A percentile compares a stretch with the other conserved stretches of the same genome.
Evolutionary conservation across 2,329 filamentous ascomycete species (phyloP).

Genomic region (Penicillium occitanis): DNA sequence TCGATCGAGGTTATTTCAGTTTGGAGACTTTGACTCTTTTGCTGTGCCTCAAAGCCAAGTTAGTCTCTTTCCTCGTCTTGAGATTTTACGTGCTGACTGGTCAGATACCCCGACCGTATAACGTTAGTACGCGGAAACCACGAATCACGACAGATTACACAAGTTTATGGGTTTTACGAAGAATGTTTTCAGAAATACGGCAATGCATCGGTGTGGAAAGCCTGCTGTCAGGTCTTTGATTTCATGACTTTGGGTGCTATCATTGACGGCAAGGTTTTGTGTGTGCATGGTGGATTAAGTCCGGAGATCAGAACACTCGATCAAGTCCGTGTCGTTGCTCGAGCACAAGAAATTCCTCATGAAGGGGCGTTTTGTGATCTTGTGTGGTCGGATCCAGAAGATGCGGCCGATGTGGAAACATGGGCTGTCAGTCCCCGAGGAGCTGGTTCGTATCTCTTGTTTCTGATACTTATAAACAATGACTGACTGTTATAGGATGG

Average conservation of each 20-base stretch:
- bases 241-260: conserved; percentile 72
- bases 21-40: conserved; percentile 71
- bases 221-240: conserved; percentile 75
- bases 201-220: conserved; percentile 76
- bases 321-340: conserved; percentile 71
- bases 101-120: conserved; percentile 68
- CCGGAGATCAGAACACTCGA: conserved; percentile 73
- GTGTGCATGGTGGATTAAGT: conserved; percentile 69
- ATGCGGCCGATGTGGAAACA: conserved; percentile 67
- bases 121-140: conserved; percentile 74
- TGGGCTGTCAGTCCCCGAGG: conserved; percentile 69
- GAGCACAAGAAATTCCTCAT: conserved; percentile 74
- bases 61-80: conserved; percentile 29
- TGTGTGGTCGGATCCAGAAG: conserved; percentile 74
- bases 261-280: conserved; percentile 72
- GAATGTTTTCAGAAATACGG: conserved; percentile 76
- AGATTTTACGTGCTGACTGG: conserved; percentile 16
- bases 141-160: conserved; percentile 74
- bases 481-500: conserved; percentile 44
- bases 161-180: conserved; percentile 77
- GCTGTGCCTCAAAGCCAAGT: conserved; percentile 72
- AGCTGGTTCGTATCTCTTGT: conserved; percentile 54
- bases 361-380: conserved; percentile 76
- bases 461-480: background rate
- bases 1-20: conserved; percentile 72